Evolutionary conservation across 306 rosid genomes (phyloP), one percentile per base, ranked within the genome.

Genomic region (Spatholobus suberectus): DNA sequence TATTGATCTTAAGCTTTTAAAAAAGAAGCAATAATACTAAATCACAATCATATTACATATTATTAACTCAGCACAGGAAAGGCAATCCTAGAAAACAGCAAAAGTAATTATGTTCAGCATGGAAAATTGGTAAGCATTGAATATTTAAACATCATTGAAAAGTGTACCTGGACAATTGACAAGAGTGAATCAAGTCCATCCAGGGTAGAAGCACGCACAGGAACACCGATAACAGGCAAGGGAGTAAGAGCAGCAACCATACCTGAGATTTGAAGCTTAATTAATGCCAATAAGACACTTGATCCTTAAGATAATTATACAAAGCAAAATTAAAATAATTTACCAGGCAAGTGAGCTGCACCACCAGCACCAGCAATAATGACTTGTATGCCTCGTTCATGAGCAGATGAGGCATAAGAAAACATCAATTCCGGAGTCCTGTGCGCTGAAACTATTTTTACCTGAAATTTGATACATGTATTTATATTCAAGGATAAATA

Each of bases 351-450:
- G 89, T 96, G 97, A 49, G 98, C 96, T 72, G 99, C 97, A 24
- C 93, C 98, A 63, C 98, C 99, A 54, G 96, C 97, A 77, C 99
- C 98, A 73, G 96, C 99, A 90, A 96, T 96, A 79, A 96, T 92
- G 86, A 92, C 88, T 80, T 88, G 78, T 81, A 92, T 87, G 83
- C 98, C 99, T 85, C 90, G 89, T 35, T 84, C 88, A 13, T 43
- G 86, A 74, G 98, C 96, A 81, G 90, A 84, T 6, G 65, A 75
- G 37, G 99, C 98, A 88, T 91, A 94, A 29, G 91, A 85, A 79
- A 82, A 86, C 97, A 96, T 92, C 88, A 89, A 55, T 18, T 91
- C 91, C 3, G 98, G 99, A 71, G 99, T 96, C 7, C 94, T 89
- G 62, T 96, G 99, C 0, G 98, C 99, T 58, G 97, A 96, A 89